Conservation (phyloP, 768 basidiomycete genomes). For the Cystofilobasidium capitatum region DNA sequence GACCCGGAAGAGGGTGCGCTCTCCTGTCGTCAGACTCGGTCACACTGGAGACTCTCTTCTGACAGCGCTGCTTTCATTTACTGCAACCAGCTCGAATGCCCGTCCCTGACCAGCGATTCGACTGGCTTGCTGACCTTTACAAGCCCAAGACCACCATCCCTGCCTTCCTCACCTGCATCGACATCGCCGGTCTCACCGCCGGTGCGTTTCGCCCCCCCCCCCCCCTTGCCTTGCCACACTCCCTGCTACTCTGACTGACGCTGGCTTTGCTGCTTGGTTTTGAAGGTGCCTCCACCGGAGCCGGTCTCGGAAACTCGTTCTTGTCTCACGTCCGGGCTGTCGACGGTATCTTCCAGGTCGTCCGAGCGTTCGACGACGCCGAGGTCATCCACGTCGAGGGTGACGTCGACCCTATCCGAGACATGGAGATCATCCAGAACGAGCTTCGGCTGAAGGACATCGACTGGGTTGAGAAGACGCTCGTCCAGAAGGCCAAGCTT, state of each 20-base stretch:
- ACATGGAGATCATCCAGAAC: constrained; percentile 94
- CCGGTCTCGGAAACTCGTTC: constrained; percentile 95
- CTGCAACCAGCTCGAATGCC: constrained; percentile 63
- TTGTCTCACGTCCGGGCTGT: constrained; percentile 95
- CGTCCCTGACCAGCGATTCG: constrained; percentile 86
- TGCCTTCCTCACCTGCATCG: constrained; percentile 92
- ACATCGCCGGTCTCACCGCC: constrained; percentile 94
- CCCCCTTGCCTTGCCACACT: neutral
- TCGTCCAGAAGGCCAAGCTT: constrained; percentile 66
- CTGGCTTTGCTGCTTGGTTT: neutral
- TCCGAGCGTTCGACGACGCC: constrained; percentile 97
- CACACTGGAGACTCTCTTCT: neutral
- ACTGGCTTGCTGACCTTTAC: constrained; percentile 84
- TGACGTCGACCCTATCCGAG: constrained; percentile 86
- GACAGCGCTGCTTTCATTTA: neutral
- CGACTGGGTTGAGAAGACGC: constrained; percentile 91
- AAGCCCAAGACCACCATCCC: constrained; percentile 82
- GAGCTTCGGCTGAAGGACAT: constrained; percentile 94
- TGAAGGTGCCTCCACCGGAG: constrained; percentile 87
- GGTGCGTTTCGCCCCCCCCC: neutral
- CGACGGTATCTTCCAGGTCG: constrained; percentile 97
- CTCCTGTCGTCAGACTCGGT: neutral
- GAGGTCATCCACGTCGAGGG: constrained; percentile 99
- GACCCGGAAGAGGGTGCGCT: constrained; percentile 57
- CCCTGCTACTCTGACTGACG: neutral